Percentiles rank a stretch among this genome's conserved stretches.
Conservation (phyloP, 495 filamentous ascomycete species). For the Aspergillus avenaceus region DNA sequence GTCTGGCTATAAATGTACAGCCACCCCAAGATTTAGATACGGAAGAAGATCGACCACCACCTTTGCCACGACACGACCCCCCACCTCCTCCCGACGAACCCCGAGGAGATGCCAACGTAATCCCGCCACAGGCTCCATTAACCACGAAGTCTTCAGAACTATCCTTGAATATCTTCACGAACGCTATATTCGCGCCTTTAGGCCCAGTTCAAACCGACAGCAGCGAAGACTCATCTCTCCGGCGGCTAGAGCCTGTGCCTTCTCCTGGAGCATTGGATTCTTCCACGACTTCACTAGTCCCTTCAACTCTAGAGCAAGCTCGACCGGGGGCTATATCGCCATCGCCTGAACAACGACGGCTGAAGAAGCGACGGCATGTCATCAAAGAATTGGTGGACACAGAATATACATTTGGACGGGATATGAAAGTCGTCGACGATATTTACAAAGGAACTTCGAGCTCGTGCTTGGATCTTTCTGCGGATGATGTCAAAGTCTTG, state of each 20-base stretch:
- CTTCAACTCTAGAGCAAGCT: constrained; percentile 25
- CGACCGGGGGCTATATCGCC: constrained; percentile 33
- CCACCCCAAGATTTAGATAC: constrained; percentile 21
- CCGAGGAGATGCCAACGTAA: neutral
- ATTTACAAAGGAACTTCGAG: constrained; percentile 96
- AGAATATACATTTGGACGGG: constrained; percentile 77
- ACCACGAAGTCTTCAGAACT: constrained; percentile 31
- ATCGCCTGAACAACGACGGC: constrained; percentile 52
- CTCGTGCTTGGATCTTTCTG: constrained; percentile 71
- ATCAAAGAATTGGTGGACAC: constrained; percentile 92
- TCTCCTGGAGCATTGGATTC: constrained; percentile 36
- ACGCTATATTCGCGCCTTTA: constrained; percentile 48
- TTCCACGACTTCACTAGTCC: constrained; percentile 38
- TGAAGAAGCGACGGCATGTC: constrained; percentile 67
- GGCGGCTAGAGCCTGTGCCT: constrained; percentile 26
- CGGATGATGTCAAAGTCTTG: constrained; percentile 77
- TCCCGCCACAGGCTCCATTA: neutral
- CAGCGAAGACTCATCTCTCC: constrained; percentile 40
- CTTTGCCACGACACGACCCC: constrained; percentile 32
- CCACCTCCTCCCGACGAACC: constrained; percentile 25
- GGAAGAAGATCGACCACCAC: constrained; percentile 31
- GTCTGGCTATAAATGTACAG: constrained; percentile 34
- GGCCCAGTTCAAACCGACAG: constrained; percentile 51
- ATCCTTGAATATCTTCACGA: constrained; percentile 28
- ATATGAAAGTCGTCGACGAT: constrained; percentile 94